Evolutionary conservation across 768 basidiomycete genomes (phyloP), one percentile per base, ranked within the genome.

Genomic region (Holtermanniella nyarrowii): DNA sequence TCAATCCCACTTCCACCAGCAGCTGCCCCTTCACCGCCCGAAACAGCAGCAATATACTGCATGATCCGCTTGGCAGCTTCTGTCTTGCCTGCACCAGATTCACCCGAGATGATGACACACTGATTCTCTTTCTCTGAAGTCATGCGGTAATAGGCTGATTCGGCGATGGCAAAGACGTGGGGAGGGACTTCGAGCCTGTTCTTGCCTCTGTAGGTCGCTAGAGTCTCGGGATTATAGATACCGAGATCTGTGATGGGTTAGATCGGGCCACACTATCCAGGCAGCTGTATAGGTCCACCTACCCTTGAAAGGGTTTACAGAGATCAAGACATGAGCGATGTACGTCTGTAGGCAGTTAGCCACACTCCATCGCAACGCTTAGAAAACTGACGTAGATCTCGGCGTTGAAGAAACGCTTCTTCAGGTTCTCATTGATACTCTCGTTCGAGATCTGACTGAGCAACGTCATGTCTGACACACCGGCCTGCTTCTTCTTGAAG

Each of bases 1-100:
- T 95, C 87, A 53, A 97, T 97, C 59, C 87, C 88, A 63, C 79
- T 84, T 63, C 88, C 59, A 2, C 58, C 86, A 57, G 82, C 81
- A 14, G 21, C 62, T 44, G 45, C 61, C n/a, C 57, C 21, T 80
- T 85, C 69, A 7, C 57, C 62, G 44, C 88, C 87, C 14, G 88
- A 89, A 0, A 97, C 95, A 10, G 88, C 95, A 14, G 95, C 95
- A 61, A 99, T 93, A 67, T 99, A 99, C 71, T 96, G 91, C 95
- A 99, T 99, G 73, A 99, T 97, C 45, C 90, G 82, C 72, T 97
- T 97, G 20, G 95, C 95, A 2, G 95, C 95, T 73, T 97, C 95
- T 2, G 95, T 99, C 77, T 99, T 99, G 46, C 95, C 95, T 3
- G 95, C 95, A 46, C 95, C 95, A 14, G 91, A 96, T 76, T 99